Percentiles rank a stretch among this genome's conserved stretches.
phyloP scores from a whole-genome alignment of 2,329 filamentous ascomycete genomes.

The Fusarium sp. region DNA sequence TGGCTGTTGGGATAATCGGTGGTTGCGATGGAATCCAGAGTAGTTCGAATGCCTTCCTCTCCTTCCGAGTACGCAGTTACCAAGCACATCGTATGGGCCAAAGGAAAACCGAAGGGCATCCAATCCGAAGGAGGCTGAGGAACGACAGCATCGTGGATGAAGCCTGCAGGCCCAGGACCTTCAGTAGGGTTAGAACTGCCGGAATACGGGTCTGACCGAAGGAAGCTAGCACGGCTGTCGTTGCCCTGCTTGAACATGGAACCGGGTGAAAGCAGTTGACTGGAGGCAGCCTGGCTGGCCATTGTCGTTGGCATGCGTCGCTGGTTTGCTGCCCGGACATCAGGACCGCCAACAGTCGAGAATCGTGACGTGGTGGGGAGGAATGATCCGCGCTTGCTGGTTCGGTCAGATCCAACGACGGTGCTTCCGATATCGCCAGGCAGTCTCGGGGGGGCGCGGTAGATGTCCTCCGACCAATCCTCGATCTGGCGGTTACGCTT shows the following conservation, averaged over 20 bases:
- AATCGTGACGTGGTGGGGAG: slow-evolving; percentile 95
- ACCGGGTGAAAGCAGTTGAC: slow-evolving; percentile 79
- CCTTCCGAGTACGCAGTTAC: slow-evolving; percentile 99
- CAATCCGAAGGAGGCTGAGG: slow-evolving; percentile 97
- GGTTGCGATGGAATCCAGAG: slow-evolving; percentile 94
- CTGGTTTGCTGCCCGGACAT: slow-evolving; percentile 65
- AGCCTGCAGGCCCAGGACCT: slow-evolving; percentile 87
- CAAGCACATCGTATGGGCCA: slow-evolving; percentile 93
- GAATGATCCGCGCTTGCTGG: slow-evolving; percentile 88
- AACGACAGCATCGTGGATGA: slow-evolving; percentile 95
- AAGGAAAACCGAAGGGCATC: slow-evolving; percentile 95
- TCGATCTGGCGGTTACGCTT: slow-evolving; percentile 95
- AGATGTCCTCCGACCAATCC: slow-evolving; percentile 98
- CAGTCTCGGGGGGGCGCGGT: slow-evolving; percentile 88
- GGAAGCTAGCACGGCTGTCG: slow-evolving; percentile 76
- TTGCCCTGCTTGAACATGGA: slow-evolving; percentile 80
- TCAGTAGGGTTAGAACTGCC: slow-evolving; percentile 72
- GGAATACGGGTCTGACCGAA: slow-evolving; percentile 71
- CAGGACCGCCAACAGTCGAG: slow-evolving; percentile 88
- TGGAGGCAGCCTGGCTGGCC: slow-evolving; percentile 87
- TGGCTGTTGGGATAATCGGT: slow-evolving; percentile 99
- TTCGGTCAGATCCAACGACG: slow-evolving; percentile 75
- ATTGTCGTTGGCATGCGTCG: slow-evolving; percentile 86
- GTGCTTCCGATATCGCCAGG: slow-evolving; percentile 81
- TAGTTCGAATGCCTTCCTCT: slow-evolving; percentile 91